Evolutionary conservation across 116 monocot species (phyloP), one percentile per base, ranked within the genome.

Genomic region (Dioscorea cayenensis): DNA sequence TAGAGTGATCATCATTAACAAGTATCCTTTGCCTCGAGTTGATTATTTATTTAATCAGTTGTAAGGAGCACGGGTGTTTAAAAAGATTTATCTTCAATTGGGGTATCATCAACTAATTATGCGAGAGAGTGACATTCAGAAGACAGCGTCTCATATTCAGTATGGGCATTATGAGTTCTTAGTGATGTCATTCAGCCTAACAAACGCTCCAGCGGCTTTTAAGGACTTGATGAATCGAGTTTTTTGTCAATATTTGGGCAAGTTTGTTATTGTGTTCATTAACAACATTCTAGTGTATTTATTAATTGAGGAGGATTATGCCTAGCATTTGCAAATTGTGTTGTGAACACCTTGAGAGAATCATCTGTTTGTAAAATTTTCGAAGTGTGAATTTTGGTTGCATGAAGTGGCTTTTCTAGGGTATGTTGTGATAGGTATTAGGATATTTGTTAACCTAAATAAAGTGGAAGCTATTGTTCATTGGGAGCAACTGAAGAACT

Each of bases 91-190:
- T 32, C 27, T 71, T 7, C 28, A 4, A 5, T 60, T 20, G 1
- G 0, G 29, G 4, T 60, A 71, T 28, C 50, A 60, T 36, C 60
- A 61, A 20, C n/a, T 28, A 22, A 60, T 20, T 28, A 71, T 28
- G 36, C n/a, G n/a, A n/a, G n/a, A n/a, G n/a, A n/a, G n/a, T n/a
- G n/a, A n/a, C n/a, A n/a, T n/a, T n/a, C n/a, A n/a, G n/a, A n/a
- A n/a, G n/a, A n/a, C n/a, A n/a, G 7, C 71, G 4, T 71, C 60
- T 36, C 21, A 13, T 7, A 71, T 18, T 6, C 10, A 12, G 60
- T 60, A 71, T 36, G 20, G 20, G 5, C 58, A 71, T n/a, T 60
- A 71, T 71, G 71, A 71, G 36, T 59, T 71, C 60, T 35, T 71
- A 17, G 28, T 71, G 4, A 71, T 60, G 71, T 20, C 28, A 60